phyloP scores from a whole-genome alignment of 495 filamentous ascomycete genomes.

The Xeromyces bisporus region DNA sequence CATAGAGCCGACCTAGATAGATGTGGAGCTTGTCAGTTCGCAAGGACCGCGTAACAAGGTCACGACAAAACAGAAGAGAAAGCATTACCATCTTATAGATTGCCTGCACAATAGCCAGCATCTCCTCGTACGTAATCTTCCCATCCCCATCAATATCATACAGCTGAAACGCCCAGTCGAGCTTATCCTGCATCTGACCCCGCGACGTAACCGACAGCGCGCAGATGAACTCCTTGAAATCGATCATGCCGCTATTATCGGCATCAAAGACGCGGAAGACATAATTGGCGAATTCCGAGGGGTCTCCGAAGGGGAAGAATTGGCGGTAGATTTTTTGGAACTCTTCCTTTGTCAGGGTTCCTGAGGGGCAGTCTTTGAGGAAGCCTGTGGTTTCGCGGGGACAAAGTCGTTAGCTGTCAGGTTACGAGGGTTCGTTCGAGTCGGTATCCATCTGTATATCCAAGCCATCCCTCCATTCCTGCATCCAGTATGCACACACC shows the following conservation, averaged over 20 bases:
- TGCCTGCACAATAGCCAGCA: constrained; percentile 95
- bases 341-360: constrained; percentile 91
- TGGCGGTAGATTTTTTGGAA: constrained; percentile 99
- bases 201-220: constrained; percentile 91
- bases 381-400: constrained; percentile 44
- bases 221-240: constrained; percentile 99
- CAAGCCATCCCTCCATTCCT: not conserved
- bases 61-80: not conserved
- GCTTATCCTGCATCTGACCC: constrained; percentile 97
- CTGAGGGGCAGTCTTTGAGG: constrained; percentile 92
- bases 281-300: constrained; percentile 92
- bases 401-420: not conserved
- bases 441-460: constrained; percentile 1
- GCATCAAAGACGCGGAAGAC: constrained; percentile 98
- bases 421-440: constrained; percentile 1
- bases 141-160: constrained; percentile 99
- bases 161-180: constrained; percentile 98
- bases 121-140: constrained; percentile 97
- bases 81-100: constrained; percentile 92
- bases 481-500: constrained; percentile 32
- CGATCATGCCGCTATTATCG: constrained; percentile 91
- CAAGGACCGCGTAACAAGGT: not conserved
- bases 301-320: constrained; percentile 98
- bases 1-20: constrained; percentile 80
- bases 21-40: constrained; percentile 4